A percentile compares a stretch with the other conserved stretches of the same genome.
Evolutionary conservation across 148 eudicot genomes (phyloP).

Genomic region (Amaranthus hypochondriacus): DNA sequence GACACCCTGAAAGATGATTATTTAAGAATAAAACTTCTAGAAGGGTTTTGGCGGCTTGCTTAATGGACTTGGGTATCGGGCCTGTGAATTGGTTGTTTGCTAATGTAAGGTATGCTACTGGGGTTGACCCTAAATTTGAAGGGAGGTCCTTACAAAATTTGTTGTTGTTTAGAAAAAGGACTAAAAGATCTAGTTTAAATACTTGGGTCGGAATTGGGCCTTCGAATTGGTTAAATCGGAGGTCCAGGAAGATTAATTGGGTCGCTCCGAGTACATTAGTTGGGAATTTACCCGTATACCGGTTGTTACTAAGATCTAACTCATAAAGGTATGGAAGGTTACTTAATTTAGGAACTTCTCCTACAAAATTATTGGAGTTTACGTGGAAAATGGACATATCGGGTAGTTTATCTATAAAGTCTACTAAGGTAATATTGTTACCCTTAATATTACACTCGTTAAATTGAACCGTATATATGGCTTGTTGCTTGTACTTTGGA

Average conservation of each 20-base stretch:
- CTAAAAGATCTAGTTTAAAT: constrained; percentile 29
- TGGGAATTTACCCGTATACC: constrained; percentile 31
- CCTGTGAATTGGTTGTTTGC: constrained; percentile 47
- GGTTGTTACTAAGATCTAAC: constrained; percentile 54
- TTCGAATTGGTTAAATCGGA: constrained; percentile 33
- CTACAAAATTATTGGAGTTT: constrained; percentile 34
- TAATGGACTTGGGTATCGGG: constrained; percentile 37
- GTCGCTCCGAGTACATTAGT: constrained; percentile 17
- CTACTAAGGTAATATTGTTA: constrained; percentile 3
- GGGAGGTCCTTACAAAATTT: constrained; percentile 29
- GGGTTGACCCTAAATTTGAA: constrained; percentile 25
- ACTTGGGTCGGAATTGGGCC: constrained; percentile 38
- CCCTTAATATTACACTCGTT: constrained; percentile 27
- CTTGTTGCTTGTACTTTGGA: background rate
- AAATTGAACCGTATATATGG: constrained; percentile 17
- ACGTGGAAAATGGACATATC: constrained; percentile 37
- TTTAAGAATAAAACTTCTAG: constrained; percentile 36
- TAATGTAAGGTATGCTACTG: constrained; percentile 33
- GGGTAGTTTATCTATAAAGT: constrained; percentile 16
- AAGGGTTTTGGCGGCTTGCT: constrained; percentile 18
- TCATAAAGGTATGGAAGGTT: constrained; percentile 30
- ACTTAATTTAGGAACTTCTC: constrained; percentile 20
- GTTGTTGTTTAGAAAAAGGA: constrained; percentile 50
- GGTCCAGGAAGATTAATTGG: constrained; percentile 35
- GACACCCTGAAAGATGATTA: constrained; percentile 39